Evolutionary conservation across 768 basidiomycete genomes (phyloP).

Genomic region (Rhodotorula kratochvilovae): DNA sequence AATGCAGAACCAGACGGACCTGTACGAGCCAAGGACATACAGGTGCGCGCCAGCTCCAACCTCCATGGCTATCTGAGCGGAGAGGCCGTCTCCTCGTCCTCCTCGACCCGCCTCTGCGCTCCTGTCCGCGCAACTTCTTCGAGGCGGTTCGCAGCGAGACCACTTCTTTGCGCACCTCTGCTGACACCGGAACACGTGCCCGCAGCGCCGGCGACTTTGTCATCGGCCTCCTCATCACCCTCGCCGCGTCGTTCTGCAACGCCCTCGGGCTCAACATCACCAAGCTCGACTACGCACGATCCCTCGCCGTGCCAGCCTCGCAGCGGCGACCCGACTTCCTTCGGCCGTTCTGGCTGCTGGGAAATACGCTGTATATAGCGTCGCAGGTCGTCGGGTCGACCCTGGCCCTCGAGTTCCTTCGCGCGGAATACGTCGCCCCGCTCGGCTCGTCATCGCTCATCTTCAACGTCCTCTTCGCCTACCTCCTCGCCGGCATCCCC

Average conservation of each 20-base stretch:
- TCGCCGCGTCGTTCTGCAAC: slow-evolving; percentile 47
- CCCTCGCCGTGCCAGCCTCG: slow-evolving; percentile 68
- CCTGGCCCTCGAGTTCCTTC: slow-evolving; percentile 78
- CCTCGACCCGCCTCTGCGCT: background rate
- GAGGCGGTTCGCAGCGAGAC: too few relatives aligned
- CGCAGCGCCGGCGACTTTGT: slow-evolving; percentile 41
- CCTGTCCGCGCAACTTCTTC: too few relatives aligned
- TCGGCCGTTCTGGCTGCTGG: slow-evolving; percentile 77
- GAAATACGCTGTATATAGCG: slow-evolving; percentile 70
- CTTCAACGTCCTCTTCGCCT: slow-evolving; percentile 85
- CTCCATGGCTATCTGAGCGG: too few relatives aligned
- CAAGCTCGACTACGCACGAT: slow-evolving; percentile 84
- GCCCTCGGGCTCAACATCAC: slow-evolving; percentile 78
- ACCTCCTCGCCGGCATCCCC: slow-evolving; percentile 71
- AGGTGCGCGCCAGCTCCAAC: background rate
- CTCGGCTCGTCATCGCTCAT: slow-evolving; percentile 87
- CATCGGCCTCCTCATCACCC: slow-evolving; percentile 68
- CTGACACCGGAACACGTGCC: too few relatives aligned
- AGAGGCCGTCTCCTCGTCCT: background rate
- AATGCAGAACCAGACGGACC: slow-evolving; percentile 31
- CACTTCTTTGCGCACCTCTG: too few relatives aligned
- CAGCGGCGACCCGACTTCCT: slow-evolving; percentile 70
- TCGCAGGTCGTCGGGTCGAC: slow-evolving; percentile 85
- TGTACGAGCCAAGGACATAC: slow-evolving; percentile 15
- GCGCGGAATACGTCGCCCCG: slow-evolving; percentile 86